These are phyloP conservation scores for Syzygium aqueum DNA, from an alignment of 345 rosid genomes.

Conservation along the genomic window DNA sequence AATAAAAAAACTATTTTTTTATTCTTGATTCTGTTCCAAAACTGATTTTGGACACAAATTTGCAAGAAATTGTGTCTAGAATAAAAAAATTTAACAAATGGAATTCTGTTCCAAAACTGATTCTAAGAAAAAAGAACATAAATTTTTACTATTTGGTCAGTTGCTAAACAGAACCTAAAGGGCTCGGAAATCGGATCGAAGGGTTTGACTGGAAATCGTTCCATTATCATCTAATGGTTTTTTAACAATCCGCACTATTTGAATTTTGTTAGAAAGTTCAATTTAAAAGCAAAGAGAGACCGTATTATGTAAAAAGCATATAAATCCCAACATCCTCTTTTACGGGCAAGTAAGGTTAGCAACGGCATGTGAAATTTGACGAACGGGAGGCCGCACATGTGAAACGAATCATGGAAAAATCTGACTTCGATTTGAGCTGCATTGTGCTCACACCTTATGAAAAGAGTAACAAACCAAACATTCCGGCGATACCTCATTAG, in stretches of 20 bases:
- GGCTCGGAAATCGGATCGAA: background rate
- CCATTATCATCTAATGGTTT: background rate
- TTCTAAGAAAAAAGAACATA: too few relatives aligned
- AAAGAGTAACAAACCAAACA: background rate
- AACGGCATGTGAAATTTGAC: accelerated
- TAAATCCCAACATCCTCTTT: background rate
- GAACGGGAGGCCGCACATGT: accelerated
- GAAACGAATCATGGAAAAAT: background rate
- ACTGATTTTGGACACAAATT: too few relatives aligned
- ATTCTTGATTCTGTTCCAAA: too few relatives aligned
- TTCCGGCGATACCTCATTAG: background rate
- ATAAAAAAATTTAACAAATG: too few relatives aligned
- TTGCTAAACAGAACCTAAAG: too few relatives aligned
- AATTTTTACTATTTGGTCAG: too few relatives aligned
- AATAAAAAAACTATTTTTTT: too few relatives aligned
- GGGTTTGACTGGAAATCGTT: background rate
- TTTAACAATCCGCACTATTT: background rate
- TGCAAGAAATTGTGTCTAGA: too few relatives aligned
- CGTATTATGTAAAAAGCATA: accelerated
- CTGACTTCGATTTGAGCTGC: background rate
- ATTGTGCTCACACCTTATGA: background rate
- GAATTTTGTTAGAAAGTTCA: background rate
- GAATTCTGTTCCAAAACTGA: too few relatives aligned
- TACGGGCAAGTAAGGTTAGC: too few relatives aligned
- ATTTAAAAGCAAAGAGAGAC: background rate